Conservation (phyloP, 2,329 filamentous ascomycete species). For the Metarhizium rileyi region DNA sequence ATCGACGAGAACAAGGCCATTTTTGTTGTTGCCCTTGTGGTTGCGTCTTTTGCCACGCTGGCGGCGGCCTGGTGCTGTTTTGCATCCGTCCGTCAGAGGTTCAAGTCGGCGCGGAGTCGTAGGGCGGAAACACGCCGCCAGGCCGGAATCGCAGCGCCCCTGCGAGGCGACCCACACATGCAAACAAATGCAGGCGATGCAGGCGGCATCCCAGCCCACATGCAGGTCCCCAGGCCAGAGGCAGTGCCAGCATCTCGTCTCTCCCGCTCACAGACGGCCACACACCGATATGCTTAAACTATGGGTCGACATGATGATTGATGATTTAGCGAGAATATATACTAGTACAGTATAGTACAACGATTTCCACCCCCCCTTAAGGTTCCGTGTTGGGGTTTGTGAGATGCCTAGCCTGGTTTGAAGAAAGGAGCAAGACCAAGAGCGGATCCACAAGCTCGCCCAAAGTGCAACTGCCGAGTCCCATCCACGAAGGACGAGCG, state of each 20-base stretch:
- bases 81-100: conserved; percentile 2
- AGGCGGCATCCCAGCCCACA: no score
- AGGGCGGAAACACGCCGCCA: background rate
- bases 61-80: background rate
- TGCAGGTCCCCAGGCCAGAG: no score
- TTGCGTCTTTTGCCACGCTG: background rate
- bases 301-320: background rate
- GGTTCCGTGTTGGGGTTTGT: no score
- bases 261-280: background rate
- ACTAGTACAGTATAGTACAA: background rate
- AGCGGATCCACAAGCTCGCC: no score
- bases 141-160: conserved; percentile 1
- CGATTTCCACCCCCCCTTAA: no score
- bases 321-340: background rate
- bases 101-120: conserved; percentile 9
- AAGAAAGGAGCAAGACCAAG: no score
- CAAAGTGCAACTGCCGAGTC: no score
- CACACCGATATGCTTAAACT: background rate
- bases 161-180: background rate
- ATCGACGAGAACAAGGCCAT: background rate
- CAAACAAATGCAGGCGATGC: background rate
- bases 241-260: background rate
- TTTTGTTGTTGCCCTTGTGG: conserved; percentile 2
- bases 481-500: no score
- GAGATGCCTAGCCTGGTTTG: no score